Evolutionary conservation across 768 basidiomycete species (phyloP).

Genomic region (Pleurotus platypus): DNA sequence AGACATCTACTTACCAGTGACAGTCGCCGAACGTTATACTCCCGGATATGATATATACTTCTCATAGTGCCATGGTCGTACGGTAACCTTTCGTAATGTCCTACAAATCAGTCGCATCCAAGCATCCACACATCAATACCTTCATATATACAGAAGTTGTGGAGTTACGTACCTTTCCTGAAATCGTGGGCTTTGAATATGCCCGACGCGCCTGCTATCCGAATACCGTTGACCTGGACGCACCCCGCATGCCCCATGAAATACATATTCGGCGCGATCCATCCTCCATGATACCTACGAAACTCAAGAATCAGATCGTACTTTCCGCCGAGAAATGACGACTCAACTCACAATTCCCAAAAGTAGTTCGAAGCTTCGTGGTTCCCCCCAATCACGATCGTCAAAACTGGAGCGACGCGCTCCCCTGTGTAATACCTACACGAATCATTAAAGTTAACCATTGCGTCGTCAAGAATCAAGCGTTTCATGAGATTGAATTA

Average conservation of each 20-base stretch:
- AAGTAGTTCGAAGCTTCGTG: conserved; percentile 97
- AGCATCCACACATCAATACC: too few relatives aligned
- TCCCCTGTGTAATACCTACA: conserved; percentile 86
- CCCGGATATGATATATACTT: conserved; percentile 88
- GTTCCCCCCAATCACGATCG: conserved; percentile 95
- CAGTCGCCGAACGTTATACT: conserved; percentile 77
- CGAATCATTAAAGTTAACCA: too few relatives aligned
- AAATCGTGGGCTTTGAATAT: conserved; percentile 86
- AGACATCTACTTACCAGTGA: conserved; percentile 50
- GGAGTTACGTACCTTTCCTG: conserved; percentile 42
- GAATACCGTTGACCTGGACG: conserved; percentile 80
- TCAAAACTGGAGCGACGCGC: conserved; percentile 79
- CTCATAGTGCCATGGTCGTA: conserved; percentile 70
- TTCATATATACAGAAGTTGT: background rate
- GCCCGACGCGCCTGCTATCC: conserved; percentile 89
- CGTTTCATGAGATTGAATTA: conserved; percentile 26
- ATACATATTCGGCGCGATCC: conserved; percentile 96
- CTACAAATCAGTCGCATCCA: conserved; percentile 26
- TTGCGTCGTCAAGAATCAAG: conserved; percentile 5
- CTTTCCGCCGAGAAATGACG: background rate
- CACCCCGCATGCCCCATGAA: conserved; percentile 92
- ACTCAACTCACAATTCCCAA: conserved; percentile 79
- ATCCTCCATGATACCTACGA: conserved; percentile 88
- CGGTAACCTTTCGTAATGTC: conserved; percentile 79
- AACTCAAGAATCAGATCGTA: background rate